phyloP scores from a whole-genome alignment of 1,139 yeast genomes.

The Hyphopichia fennica region DNA sequence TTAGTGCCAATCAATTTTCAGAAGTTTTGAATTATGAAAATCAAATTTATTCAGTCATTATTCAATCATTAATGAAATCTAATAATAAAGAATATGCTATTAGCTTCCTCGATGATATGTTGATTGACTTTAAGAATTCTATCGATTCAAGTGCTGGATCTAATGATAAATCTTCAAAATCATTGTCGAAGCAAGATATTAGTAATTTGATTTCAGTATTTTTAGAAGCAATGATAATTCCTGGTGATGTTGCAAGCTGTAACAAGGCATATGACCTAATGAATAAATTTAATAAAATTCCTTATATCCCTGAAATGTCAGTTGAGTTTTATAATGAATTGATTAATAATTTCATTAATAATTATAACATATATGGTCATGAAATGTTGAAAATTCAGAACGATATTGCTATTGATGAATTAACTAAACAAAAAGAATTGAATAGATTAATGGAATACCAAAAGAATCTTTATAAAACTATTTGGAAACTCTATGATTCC shows the following conservation, averaged over 20 bases:
- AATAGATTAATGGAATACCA: conserved; percentile 1
- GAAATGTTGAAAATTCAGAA: conserved; percentile 4
- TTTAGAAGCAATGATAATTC: conserved; percentile 22
- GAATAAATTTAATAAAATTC: conserved; percentile 28
- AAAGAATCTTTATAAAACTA: conserved; percentile 11
- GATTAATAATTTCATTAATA: conserved; percentile 24
- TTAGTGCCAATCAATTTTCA: background rate
- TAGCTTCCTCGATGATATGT: conserved; percentile 51
- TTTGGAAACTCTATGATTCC: conserved; percentile 38
- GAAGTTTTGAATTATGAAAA: conserved; percentile 31
- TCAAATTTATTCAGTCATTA: conserved; percentile 48
- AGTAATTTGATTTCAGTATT: conserved; percentile 34
- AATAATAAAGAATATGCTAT: conserved; percentile 53
- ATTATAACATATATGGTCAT: conserved; percentile 18
- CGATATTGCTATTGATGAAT: conserved; percentile 9
- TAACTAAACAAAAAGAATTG: conserved; percentile 8
- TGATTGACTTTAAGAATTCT: conserved; percentile 27
- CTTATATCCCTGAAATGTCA: conserved; percentile 41
- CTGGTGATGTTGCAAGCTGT: conserved; percentile 12
- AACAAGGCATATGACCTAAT: conserved; percentile 27
- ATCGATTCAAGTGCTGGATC: conserved; percentile 7
- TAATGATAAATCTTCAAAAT: background rate
- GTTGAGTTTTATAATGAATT: conserved; percentile 31
- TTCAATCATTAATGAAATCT: conserved; percentile 52
- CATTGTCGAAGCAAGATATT: conserved; percentile 23